These are phyloP conservation scores for Globisporangium middletonii DNA, from an alignment of 352 stramenopile species.

Conservation along the genomic window DNA sequence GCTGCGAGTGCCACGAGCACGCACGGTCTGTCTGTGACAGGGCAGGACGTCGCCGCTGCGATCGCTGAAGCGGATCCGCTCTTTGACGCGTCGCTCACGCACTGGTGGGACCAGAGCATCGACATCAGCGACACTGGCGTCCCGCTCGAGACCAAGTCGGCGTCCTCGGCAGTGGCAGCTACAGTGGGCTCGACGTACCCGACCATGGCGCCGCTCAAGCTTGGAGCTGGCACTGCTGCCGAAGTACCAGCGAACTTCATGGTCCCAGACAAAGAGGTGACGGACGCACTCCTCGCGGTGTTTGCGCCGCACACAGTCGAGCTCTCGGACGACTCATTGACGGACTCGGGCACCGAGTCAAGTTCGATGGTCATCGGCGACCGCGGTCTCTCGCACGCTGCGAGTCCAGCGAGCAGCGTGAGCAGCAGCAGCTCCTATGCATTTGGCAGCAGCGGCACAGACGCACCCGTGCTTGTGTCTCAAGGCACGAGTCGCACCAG, in stretches of 20 bases:
- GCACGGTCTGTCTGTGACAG: too few relatives aligned
- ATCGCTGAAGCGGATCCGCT: constrained; percentile 1
- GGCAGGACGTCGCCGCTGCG: not conserved
- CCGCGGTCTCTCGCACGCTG: constrained; percentile 1
- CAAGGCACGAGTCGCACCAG: not conserved
- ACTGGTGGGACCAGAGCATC: constrained; percentile 5
- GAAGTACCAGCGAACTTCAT: not conserved
- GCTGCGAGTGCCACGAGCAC: not conserved
- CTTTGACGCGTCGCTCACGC: constrained; percentile 6
- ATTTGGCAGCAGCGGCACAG: not conserved
- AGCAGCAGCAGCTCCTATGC: constrained; percentile 3
- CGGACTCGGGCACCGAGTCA: constrained; percentile 16
- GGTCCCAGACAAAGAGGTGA: constrained; percentile 14
- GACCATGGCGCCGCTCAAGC: constrained; percentile 7
- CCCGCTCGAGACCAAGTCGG: not conserved
- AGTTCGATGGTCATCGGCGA: not conserved
- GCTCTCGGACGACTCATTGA: constrained; percentile 23
- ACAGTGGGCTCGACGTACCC: not conserved
- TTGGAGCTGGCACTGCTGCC: not conserved
- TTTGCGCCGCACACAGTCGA: constrained; percentile 21
- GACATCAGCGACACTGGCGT: not conserved
- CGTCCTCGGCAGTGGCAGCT: too few relatives aligned
- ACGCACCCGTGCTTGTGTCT: not conserved
- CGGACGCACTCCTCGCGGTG: constrained; percentile 17
- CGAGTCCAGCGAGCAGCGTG: constrained; percentile 2